Conservation (phyloP, 306 rosid species). For the Oxytropis ochrocephala region DNA sequence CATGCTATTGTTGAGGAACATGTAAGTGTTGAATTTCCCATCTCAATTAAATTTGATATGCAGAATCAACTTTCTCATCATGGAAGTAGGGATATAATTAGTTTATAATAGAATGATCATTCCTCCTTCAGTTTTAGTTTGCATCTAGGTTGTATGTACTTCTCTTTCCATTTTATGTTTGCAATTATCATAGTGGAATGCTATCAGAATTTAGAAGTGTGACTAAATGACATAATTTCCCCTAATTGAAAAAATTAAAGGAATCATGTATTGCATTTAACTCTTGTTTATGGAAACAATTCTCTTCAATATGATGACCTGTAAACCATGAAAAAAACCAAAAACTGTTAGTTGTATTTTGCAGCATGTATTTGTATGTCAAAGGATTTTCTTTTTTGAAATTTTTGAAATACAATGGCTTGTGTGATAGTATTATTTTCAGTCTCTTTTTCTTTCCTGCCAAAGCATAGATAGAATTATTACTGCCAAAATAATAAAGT, state of each 20-base stretch:
- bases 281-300: background rate
- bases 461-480: background rate
- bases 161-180: background rate
- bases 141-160: background rate
- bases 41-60: conserved; percentile 10
- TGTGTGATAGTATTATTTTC: background rate
- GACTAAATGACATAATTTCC: background rate
- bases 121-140: background rate
- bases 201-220: conserved; percentile 1
- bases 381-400: background rate
- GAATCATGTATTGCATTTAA: background rate
- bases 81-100: conserved; percentile 4
- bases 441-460: background rate
- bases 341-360: background rate
- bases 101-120: conserved; percentile 14
- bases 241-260: background rate
- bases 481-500: background rate
- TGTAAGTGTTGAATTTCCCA: conserved; percentile 45
- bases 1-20: conserved; percentile 97
- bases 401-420: background rate
- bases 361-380: background rate
- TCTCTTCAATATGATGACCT: background rate
- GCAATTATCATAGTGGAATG: background rate
- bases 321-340: background rate
- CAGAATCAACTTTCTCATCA: background rate